Evolutionary conservation across 345 rosid genomes (phyloP).

Genomic region (Clausena lansium): DNA sequence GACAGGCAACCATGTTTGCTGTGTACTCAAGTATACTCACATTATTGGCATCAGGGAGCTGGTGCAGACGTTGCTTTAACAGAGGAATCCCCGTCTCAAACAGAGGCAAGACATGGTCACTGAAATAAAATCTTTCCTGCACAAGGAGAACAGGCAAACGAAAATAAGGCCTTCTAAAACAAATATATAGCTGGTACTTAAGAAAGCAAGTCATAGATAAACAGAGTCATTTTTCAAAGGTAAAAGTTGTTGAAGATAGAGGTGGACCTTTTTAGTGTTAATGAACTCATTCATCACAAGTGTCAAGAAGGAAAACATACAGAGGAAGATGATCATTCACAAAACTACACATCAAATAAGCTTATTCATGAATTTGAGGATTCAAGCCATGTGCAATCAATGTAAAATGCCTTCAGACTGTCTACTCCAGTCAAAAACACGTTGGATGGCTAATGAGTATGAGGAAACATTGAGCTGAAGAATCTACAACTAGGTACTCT

Average conservation of each 20-base stretch:
- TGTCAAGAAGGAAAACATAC: not conserved
- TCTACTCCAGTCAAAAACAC: not conserved
- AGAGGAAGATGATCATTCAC: not conserved
- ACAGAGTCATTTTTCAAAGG: not conserved
- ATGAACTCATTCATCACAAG: not conserved
- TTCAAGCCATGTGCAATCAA: not conserved
- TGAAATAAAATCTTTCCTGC: conserved; percentile 97
- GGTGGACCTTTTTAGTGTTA: not conserved
- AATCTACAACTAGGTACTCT: not conserved
- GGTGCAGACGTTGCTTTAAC: conserved; percentile 77
- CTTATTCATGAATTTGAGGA: not conserved
- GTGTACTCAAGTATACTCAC: conserved; percentile 32
- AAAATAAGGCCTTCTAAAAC: not conserved
- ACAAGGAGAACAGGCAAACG: conserved; percentile 9
- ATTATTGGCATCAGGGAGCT: conserved; percentile 70
- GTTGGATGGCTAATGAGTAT: not conserved
- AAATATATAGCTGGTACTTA: not conserved
- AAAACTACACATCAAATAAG: not conserved
- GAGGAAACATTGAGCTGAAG: not conserved
- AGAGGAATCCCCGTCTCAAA: conserved; percentile 97
- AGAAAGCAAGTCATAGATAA: not conserved
- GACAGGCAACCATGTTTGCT: not conserved
- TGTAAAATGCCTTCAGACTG: not conserved
- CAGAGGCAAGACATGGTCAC: conserved; percentile 92
- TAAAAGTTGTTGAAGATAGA: not conserved